Conservation (phyloP, 495 filamentous ascomycete species). For the Aspergillus asperescens region DNA sequence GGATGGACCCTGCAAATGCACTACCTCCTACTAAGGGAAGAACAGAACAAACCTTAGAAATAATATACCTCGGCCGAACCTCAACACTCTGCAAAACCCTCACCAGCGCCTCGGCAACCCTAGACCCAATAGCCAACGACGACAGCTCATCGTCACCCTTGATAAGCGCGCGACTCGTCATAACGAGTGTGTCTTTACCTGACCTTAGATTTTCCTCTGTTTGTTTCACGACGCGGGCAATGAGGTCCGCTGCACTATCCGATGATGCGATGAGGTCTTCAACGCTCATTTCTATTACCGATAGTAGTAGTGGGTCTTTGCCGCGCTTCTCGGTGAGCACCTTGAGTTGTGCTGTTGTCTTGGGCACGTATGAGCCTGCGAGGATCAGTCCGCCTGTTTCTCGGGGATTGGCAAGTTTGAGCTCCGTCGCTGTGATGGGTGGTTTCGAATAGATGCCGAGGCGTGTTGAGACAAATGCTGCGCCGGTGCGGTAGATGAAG, state of each 20-base stretch:
- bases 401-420: conserved; percentile 27
- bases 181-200: conserved; percentile 45
- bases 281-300: conserved; percentile 46
- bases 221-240: conserved; percentile 24
- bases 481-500: conserved; percentile 50
- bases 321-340: conserved; percentile 33
- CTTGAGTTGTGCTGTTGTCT: conserved; percentile 48
- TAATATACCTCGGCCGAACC: conserved; percentile 46
- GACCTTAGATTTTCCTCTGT: conserved; percentile 25
- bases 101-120: conserved; percentile 44
- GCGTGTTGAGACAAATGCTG: conserved; percentile 50
- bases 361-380: conserved; percentile 51
- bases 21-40: background rate
- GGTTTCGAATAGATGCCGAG: conserved; percentile 44
- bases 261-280: conserved; percentile 35
- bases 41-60: conserved; percentile 41
- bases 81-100: conserved; percentile 36
- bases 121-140: conserved; percentile 42
- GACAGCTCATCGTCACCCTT: conserved; percentile 40
- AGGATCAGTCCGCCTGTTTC: conserved; percentile 46
- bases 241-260: conserved; percentile 18
- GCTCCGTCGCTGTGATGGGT: conserved; percentile 40
- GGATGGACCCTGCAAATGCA: background rate
- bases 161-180: conserved; percentile 50
- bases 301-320: conserved; percentile 29